A percentile compares a stretch with the other conserved stretches of the same genome.
Evolutionary conservation across 495 filamentous ascomycete species (phyloP).

Genomic region (Lophium mytilinum): DNA sequence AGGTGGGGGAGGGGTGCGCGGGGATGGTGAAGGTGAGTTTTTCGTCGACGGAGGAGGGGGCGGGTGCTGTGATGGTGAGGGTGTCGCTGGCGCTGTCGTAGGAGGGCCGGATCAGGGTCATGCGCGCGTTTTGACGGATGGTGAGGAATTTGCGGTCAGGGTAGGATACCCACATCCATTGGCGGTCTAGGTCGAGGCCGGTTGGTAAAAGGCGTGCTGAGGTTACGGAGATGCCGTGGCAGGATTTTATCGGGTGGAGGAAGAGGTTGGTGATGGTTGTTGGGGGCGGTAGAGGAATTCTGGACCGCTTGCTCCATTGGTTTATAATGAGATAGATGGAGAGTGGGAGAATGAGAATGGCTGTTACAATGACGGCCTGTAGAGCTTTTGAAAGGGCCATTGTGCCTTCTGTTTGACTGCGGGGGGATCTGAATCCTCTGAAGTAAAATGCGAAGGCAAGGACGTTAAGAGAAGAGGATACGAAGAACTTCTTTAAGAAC

Average conservation of each 20-base stretch:
- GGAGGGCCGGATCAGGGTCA: slow-evolving; percentile 36
- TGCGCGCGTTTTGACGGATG: slow-evolving; percentile 30
- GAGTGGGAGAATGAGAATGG: slow-evolving; percentile 15
- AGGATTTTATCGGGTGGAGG: slow-evolving; percentile 39
- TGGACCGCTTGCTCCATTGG: background rate
- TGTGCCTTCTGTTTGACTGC: background rate
- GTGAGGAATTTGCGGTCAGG: slow-evolving; percentile 34
- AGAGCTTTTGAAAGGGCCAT: slow-evolving; percentile 14
- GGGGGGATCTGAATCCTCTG: too few species aligned
- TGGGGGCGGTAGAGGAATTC: slow-evolving; percentile 21
- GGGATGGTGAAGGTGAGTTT: slow-evolving; percentile 26
- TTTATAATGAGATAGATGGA: slow-evolving; percentile 7
- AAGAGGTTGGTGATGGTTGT: slow-evolving; percentile 30
- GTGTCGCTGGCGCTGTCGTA: slow-evolving; percentile 22
- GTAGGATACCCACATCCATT: slow-evolving; percentile 38
- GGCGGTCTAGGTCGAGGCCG: slow-evolving; percentile 35
- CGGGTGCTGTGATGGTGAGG: slow-evolving; percentile 16
- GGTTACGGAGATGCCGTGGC: slow-evolving; percentile 31
- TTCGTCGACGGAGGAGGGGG: slow-evolving; percentile 6
- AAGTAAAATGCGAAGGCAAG: too few species aligned
- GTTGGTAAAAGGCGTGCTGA: slow-evolving; percentile 25
- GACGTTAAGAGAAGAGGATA: too few species aligned
- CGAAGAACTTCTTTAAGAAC: too few species aligned
- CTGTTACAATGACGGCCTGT: slow-evolving; percentile 8
- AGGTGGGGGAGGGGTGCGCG: slow-evolving; percentile 31